A percentile compares a stretch with the other conserved stretches of the same genome.
These are phyloP conservation scores for Aphanocladium album DNA, from an alignment of 2,329 filamentous ascomycete genomes.

Conservation along the genomic window DNA sequence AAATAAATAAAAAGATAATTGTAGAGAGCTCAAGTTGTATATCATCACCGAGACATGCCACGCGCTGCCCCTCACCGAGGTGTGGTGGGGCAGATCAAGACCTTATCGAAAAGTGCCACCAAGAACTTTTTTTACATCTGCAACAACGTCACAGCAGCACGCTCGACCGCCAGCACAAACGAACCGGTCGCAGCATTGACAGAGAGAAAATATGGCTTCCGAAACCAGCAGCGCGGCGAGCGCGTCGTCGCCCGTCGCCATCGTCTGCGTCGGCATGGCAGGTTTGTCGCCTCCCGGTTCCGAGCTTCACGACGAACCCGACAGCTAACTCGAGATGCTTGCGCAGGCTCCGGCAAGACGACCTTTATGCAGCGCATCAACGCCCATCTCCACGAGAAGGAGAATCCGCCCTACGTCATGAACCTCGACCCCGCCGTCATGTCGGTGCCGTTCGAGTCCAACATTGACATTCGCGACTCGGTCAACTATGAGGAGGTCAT, in stretches of 20 bases:
- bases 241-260: conserved; percentile 58
- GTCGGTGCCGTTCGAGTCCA: conserved; percentile 89
- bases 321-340: conserved; percentile 8
- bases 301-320: neutral
- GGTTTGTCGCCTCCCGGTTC: conserved; percentile 42
- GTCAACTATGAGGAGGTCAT: conserved; percentile 99
- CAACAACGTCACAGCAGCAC: neutral
- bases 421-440: conserved; percentile 96
- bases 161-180: neutral
- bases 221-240: conserved; percentile 26
- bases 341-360: conserved; percentile 86
- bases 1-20: too few relatives aligned
- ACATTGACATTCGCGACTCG: conserved; percentile 97
- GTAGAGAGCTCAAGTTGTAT: neutral
- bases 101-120: neutral
- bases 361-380: conserved; percentile 99
- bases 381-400: conserved; percentile 77
- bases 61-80: neutral
- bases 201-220: conserved; percentile 26
- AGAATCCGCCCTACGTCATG: conserved; percentile 84
- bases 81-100: conserved; percentile 8
- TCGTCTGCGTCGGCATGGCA: conserved; percentile 97
- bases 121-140: conserved; percentile 5
- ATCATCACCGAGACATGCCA: neutral
- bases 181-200: neutral